These are phyloP conservation scores for Monosporascus sp. DNA, from an alignment of 2,329 filamentous ascomycete species.

Conservation along the genomic window DNA sequence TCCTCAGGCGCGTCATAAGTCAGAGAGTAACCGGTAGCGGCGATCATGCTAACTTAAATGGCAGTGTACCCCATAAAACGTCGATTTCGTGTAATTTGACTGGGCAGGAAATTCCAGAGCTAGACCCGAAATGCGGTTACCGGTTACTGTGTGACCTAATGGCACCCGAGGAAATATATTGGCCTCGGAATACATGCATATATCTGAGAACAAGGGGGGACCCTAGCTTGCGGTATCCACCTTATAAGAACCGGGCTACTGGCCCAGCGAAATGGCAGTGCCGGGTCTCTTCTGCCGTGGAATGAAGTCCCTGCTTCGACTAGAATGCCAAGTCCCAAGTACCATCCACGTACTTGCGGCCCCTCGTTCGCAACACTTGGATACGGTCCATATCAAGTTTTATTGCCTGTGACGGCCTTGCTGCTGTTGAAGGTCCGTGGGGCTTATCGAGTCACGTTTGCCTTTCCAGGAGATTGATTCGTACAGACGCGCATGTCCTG, in stretches of 20 bases:
- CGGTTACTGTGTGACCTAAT: too few relatives aligned
- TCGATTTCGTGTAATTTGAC: too few relatives aligned
- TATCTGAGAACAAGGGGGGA: neutral
- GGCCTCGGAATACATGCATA: too few relatives aligned
- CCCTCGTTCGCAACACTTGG: neutral
- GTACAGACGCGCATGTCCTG: neutral
- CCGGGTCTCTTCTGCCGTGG: neutral
- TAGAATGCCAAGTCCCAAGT: neutral
- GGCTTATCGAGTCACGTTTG: neutral
- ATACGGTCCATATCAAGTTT: neutral
- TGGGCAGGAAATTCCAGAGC: neutral
- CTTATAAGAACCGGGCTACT: conserved; percentile 1
- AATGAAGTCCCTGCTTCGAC: neutral
- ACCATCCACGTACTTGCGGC: neutral
- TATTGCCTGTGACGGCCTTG: neutral
- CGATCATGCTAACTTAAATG: too few relatives aligned
- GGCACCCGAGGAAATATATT: neutral
- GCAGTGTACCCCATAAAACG: too few relatives aligned
- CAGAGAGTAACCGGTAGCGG: too few relatives aligned
- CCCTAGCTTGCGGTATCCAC: neutral
- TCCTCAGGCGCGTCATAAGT: too few relatives aligned
- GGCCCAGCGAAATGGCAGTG: neutral
- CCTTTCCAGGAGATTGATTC: neutral
- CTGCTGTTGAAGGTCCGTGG: neutral
- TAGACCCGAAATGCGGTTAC: too few relatives aligned